Evolutionary conservation across 2,329 filamentous ascomycete genomes (phyloP), one percentile per base, ranked within the genome.

Genomic region (Cryphonectria japonica): DNA sequence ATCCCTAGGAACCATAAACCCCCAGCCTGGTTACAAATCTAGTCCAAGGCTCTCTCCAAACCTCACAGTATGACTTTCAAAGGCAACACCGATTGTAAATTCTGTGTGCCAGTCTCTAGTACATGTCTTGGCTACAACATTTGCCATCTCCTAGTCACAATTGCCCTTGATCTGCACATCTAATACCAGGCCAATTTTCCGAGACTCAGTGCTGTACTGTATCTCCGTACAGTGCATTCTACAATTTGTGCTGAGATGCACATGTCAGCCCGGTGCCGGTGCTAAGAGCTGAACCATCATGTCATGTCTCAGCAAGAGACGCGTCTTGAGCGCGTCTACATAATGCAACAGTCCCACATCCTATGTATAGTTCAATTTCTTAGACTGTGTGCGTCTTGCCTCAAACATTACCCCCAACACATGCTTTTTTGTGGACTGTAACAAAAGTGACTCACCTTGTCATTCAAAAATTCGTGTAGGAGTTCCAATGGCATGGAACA

Each of bases 161-260:
- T 50, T n/a, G 11, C 19, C 19, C 22, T 50, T 22, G 5, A 6
- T 22, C 43, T 22, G 19, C 16, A 50, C 16, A 50, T 50, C 19
- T 22, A n/a, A 50, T 11, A 9, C 22, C 22, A 50, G 9, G 22
- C 22, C 22, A 34, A 26, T 39, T 39, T 39, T 29, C 46, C 29
- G 3, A 41, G 39, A 29, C 61, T 43, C 39, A 16, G 61, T 26
- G 3, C 3, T 29, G 63, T 52, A 65, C 63, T 29, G 63, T 65
- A 50, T 65, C 63, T 65, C 63, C 63, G 43, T 52, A 65, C 63
- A 65, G 63, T 65, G 26, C 19, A 65, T 32, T 19, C 6, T 26
- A 39, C 11, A n/a, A n/a, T 50, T 50, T n/a, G 22, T 50, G 46
- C 46, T 19, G 19, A 29, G n/a, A 2, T 50, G 43, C 63, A 34